Conservation (phyloP, 441 rosid species). For the Syzygium malaccense region DNA sequence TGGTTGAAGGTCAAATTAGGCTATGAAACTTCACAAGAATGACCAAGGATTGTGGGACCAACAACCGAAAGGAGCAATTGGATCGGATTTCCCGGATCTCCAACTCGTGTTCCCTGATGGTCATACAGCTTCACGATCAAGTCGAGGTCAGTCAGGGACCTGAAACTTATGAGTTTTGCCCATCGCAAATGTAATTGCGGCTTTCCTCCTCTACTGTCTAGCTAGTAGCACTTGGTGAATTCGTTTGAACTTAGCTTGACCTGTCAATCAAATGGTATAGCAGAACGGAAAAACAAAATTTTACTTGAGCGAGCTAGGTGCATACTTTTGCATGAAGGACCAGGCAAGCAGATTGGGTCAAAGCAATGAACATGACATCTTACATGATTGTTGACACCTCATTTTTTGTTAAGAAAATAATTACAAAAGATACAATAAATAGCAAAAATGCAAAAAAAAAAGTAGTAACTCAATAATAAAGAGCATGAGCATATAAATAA, state of each 20-base stretch:
- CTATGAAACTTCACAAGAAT: conserved; percentile 50
- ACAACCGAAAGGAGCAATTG: conserved; percentile 24
- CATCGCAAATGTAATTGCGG: background rate
- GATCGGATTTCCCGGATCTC: conserved; percentile 47
- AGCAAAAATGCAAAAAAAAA: too few species aligned
- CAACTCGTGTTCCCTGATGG: conserved; percentile 59
- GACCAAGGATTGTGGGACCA: conserved; percentile 31
- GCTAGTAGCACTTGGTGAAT: background rate
- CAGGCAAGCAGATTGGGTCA: too few species aligned
- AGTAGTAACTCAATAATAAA: too few species aligned
- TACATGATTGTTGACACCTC: too few species aligned
- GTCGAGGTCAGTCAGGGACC: conserved; percentile 29
- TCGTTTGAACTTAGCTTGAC: background rate
- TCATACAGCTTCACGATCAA: conserved; percentile 52
- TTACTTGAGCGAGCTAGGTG: too few species aligned
- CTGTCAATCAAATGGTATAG: background rate
- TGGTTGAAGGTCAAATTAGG: conserved; percentile 25
- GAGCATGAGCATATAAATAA: too few species aligned
- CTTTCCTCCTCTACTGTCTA: background rate
- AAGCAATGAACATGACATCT: too few species aligned
- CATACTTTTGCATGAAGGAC: too few species aligned
- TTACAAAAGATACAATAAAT: too few species aligned
- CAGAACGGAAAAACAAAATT: too few species aligned
- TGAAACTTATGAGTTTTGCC: background rate
- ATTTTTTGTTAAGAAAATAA: too few species aligned